phyloP scores from a whole-genome alignment of 1,139 yeast genomes.

The Hyphopichia pseudoburtonii region DNA sequence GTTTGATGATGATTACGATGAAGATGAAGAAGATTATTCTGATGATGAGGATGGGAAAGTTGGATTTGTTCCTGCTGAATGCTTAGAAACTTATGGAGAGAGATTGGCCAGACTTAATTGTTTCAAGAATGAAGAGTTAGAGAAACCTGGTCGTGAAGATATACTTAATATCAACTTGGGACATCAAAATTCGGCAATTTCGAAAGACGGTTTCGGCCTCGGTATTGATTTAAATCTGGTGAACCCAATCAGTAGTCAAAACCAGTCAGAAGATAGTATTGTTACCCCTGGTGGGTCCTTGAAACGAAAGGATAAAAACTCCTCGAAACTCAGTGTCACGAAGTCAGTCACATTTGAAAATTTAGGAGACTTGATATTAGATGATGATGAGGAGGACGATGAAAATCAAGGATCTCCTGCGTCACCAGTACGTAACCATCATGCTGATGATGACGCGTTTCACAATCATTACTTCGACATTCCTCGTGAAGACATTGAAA shows the following conservation, averaged over 20 bases:
- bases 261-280: slow-evolving; percentile 8
- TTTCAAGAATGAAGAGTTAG: slow-evolving; percentile 83
- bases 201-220: slow-evolving; percentile 4
- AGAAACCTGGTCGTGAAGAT: slow-evolving; percentile 23
- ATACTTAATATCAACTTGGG: neutral
- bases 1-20: slow-evolving; percentile 9
- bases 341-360: slow-evolving; percentile 46
- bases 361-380: slow-evolving; percentile 31
- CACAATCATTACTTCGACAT: slow-evolving; percentile 21
- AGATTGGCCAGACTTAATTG: slow-evolving; percentile 89
- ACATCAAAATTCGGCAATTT: neutral
- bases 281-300: no score
- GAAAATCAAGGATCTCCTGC: slow-evolving; percentile 13
- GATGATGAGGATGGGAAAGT: slow-evolving; percentile 62
- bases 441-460: slow-evolving; percentile 17
- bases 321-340: slow-evolving; percentile 13
- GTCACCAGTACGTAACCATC: slow-evolving; percentile 7
- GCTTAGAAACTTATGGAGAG: slow-evolving; percentile 88
- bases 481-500: slow-evolving; percentile 18
- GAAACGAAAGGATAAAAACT: slow-evolving; percentile 26
- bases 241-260: slow-evolving; percentile 14
- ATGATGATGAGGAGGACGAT: slow-evolving; percentile 19
- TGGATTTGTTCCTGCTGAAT: slow-evolving; percentile 97
- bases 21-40: slow-evolving; percentile 18
- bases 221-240: slow-evolving; percentile 8